Base-by-base conservation (phyloP, 2,329 filamentous ascomycete species). In the Lasiodiplodia gonubiensis region DNA sequence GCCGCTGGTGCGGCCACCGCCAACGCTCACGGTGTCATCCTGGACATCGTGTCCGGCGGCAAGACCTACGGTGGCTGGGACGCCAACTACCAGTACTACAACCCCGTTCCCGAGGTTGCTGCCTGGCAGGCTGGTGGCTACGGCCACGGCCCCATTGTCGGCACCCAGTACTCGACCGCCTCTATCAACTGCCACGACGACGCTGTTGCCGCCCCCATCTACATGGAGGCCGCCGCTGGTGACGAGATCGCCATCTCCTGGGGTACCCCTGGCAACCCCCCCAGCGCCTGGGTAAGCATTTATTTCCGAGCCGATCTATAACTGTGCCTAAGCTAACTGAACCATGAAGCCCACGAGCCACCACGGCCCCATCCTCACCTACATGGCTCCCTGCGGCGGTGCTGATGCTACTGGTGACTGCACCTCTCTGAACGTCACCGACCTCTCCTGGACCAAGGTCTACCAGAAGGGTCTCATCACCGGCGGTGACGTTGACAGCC, bases 391-490 rank as follows among this genome's bases (percentile, higher is more conserved):
- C 1, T 77, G 75, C 73, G 65, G 65, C 25, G 64, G 54, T 11
- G 10, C 61, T 18, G 65, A 39, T n/a, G 65, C 65, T 1, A 69
- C 73, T n/a, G 75, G 75, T n/a, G 75, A 77, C 70, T 76, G 75
- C 70, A 71, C 71, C 59, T 68, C 74, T 52, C 72, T 76, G 53
- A 71, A 74, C 49, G 76, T 76, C 70, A 74, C 71, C 12, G 35
- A 73, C 25, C 73, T 77, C 18, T 53, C 71, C 25, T 77, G 76
- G 70, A 76, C 77, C 74, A 77, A 77, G 72, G 77, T 77, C 64
- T 72, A 76, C 68, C 63, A 77, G 67, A 68, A 72, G 54, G 74
- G 69, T 11, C 71, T 75, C 60, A 70, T 71, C 18, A 75, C 75
- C 21, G 73, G 72, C 68, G 77, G 76, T 74, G 75, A 72, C 37